A percentile compares a stretch with the other conserved stretches of the same genome.
Evolutionary conservation across 306 rosid species (phyloP).

Genomic region (Quillaja saponaria): DNA sequence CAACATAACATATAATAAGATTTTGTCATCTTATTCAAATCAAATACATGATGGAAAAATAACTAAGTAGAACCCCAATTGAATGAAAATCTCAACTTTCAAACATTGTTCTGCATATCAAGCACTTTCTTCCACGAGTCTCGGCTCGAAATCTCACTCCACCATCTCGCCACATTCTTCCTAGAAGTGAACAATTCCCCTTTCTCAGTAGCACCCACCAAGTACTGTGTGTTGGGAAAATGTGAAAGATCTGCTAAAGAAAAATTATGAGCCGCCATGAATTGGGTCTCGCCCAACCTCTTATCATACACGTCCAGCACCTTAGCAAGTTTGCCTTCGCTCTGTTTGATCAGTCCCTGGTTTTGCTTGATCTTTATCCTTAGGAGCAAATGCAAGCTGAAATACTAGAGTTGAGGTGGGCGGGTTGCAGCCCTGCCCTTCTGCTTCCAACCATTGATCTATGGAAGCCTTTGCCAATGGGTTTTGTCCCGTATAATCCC

Average conservation of each 20-base stretch:
- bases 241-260: conserved; percentile 86
- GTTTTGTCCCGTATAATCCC: too few relatives aligned
- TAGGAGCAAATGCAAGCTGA: conserved; percentile 84
- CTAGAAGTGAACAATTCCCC: conserved; percentile 52
- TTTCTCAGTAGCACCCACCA: conserved; percentile 38
- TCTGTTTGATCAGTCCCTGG: conserved; percentile 55
- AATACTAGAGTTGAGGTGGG: conserved; percentile 62
- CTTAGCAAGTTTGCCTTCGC: too few relatives aligned
- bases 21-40: too few relatives aligned
- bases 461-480: too few relatives aligned
- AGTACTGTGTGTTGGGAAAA: conserved; percentile 70
- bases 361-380: conserved; percentile 64
- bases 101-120: conserved; percentile 41
- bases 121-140: too few relatives aligned
- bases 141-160: conserved; percentile 69
- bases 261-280: conserved; percentile 73
- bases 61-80: too few relatives aligned
- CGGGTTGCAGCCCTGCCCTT: conserved; percentile 78
- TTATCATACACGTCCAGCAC: conserved; percentile 52
- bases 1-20: too few relatives aligned
- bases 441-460: too few relatives aligned
- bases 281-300: conserved; percentile 57
- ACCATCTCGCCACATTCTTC: conserved; percentile 71
- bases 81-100: too few relatives aligned
- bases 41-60: too few relatives aligned